Percentiles rank a stretch among this genome's conserved stretches.
Evolutionary conservation across 179 eudicot species (phyloP).

Genomic region (Spergularia azorica): DNA sequence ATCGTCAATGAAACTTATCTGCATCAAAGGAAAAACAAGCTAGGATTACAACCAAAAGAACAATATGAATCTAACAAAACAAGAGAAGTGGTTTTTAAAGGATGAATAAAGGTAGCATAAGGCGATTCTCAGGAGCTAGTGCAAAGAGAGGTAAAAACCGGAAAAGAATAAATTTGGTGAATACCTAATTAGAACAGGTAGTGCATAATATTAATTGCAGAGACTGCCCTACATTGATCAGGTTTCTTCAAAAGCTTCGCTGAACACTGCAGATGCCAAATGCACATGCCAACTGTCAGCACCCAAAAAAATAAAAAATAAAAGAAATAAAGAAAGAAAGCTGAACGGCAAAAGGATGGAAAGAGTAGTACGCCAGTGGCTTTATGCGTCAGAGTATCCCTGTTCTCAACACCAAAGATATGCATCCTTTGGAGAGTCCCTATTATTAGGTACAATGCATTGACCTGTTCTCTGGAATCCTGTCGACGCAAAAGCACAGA

Average conservation of each 20-base stretch:
- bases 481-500: conserved; percentile 21
- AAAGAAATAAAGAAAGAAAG: no score
- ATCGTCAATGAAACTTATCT: conserved; percentile 98
- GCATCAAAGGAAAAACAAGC: conserved; percentile 26
- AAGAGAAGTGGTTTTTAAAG: not conserved
- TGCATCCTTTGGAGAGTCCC: conserved; percentile 92
- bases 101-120: not conserved
- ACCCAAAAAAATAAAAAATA: not conserved
- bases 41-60: not conserved
- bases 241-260: conserved; percentile 96
- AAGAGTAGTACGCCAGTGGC: conserved; percentile 82
- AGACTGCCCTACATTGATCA: conserved; percentile 96
- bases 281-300: conserved; percentile 2
- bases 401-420: conserved; percentile 86
- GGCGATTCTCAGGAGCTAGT: no score
- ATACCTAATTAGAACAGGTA: not conserved
- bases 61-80: not conserved
- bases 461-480: conserved; percentile 96
- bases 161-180: no score
- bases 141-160: no score
- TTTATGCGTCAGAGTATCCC: conserved; percentile 94
- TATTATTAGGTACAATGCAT: conserved; percentile 79
- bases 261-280: conserved; percentile 61
- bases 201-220: conserved; percentile 32
- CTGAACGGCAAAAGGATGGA: not conserved